A percentile compares a stretch with the other conserved stretches of the same genome.
phyloP scores from a whole-genome alignment of 176 grass and related monocot species.

The Hordeum marinum region DNA sequence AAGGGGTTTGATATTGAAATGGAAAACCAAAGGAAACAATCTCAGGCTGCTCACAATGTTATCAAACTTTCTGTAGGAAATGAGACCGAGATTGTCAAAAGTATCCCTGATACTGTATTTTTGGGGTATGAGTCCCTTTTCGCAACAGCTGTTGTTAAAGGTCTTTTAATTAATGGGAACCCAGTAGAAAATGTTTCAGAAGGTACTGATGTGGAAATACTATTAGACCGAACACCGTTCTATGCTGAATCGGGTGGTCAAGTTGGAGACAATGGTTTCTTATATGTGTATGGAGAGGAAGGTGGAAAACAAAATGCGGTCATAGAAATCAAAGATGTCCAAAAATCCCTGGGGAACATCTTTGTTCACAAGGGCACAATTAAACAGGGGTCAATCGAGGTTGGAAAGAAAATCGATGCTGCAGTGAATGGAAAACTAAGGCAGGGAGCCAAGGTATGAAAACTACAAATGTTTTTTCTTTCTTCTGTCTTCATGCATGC shows the following conservation, averaged over 20 bases:
- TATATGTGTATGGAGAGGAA: conserved; percentile 46
- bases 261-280: conserved; percentile 88
- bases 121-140: conserved; percentile 80
- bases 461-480: neutral
- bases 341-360: conserved; percentile 92
- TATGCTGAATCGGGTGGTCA: conserved; percentile 98
- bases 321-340: conserved; percentile 81
- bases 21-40: conserved; percentile 91
- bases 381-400: conserved; percentile 69
- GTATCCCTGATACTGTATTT: conserved; percentile 80
- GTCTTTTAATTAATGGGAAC: conserved; percentile 77
- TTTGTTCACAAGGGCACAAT: conserved; percentile 90
- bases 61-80: conserved; percentile 88
- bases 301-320: conserved; percentile 50
- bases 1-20: conserved; percentile 89
- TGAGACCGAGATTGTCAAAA: conserved; percentile 68
- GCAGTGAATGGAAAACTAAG: conserved; percentile 75
- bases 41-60: conserved; percentile 82
- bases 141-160: conserved; percentile 68
- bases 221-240: conserved; percentile 91
- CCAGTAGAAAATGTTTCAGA: conserved; percentile 62
- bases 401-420: conserved; percentile 82
- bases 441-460: conserved; percentile 80
- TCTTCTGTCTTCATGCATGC: no score
- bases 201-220: conserved; percentile 81